A percentile compares a stretch with the other conserved stretches of the same genome.
Conservation (phyloP, 2,329 filamentous ascomycete species). For the Fusarium succisae region DNA sequence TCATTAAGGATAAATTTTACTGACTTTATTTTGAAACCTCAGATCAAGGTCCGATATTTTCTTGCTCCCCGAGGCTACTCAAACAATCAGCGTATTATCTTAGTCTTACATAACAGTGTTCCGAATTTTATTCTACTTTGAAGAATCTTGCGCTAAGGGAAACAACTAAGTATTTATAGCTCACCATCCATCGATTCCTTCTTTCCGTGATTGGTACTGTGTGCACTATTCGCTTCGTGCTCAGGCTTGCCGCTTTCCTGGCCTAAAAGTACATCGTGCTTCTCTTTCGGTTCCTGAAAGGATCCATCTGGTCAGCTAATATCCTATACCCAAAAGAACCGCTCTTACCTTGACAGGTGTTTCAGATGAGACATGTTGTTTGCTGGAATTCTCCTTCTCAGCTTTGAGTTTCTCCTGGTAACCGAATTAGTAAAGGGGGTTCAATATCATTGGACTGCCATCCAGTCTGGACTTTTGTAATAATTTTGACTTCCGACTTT, state of each 20-base stretch:
- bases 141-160: neutral
- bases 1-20: neutral
- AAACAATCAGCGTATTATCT: neutral
- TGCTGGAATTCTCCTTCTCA: neutral
- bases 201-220: neutral
- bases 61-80: neutral
- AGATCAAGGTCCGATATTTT: neutral
- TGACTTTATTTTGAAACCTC: neutral
- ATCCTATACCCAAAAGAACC: neutral
- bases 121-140: neutral
- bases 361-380: neutral
- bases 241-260: neutral
- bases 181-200: neutral
- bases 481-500: neutral
- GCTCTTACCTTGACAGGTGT: neutral
- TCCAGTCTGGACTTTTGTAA: neutral
- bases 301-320: neutral
- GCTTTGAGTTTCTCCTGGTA: neutral
- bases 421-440: neutral
- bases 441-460: neutral
- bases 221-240: neutral
- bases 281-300: neutral
- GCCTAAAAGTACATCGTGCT: neutral
- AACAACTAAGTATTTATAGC: neutral
- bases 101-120: neutral